Percentiles rank a stretch among this genome's conserved stretches.
Evolutionary conservation across 495 filamentous ascomycete genomes (phyloP).

Genomic region (Neohortaea acidophila): DNA sequence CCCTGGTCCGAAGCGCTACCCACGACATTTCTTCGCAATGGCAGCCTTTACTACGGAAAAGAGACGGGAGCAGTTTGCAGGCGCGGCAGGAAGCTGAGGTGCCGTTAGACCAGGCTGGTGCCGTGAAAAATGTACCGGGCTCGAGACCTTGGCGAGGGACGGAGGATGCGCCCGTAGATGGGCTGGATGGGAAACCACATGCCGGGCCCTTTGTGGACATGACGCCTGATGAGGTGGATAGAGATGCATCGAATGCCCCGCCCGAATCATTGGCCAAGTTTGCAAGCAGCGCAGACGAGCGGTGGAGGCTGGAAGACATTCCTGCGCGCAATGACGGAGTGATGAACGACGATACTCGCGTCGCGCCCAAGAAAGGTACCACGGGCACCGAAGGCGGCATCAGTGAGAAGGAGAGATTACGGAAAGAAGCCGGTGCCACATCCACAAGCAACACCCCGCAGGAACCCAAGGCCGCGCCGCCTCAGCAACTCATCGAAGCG

Average conservation of each 20-base stretch:
- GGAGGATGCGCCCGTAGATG: slow-evolving; percentile 85
- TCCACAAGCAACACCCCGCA: slow-evolving; percentile 60
- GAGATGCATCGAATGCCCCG: slow-evolving; percentile 27
- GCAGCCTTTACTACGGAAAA: slow-evolving; percentile 4
- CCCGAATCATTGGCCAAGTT: slow-evolving; percentile 25
- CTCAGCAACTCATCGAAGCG: too few relatives aligned
- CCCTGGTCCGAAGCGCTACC: too few relatives aligned
- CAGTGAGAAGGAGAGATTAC: slow-evolving; percentile 63
- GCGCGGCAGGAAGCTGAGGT: too few relatives aligned
- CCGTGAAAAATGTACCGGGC: too few relatives aligned
- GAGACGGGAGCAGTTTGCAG: too few relatives aligned
- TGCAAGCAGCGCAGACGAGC: slow-evolving; percentile 32
- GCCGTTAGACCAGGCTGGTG: too few relatives aligned
- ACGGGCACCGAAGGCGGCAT: slow-evolving; percentile 78
- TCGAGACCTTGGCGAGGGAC: slow-evolving; percentile 44
- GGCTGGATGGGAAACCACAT: slow-evolving; percentile 90
- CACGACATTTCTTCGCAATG: slow-evolving; percentile 9
- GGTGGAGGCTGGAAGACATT: slow-evolving; percentile 40
- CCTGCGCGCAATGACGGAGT: slow-evolving; percentile 72
- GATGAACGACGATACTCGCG: slow-evolving; percentile 70
- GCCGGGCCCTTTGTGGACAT: slow-evolving; percentile 49
- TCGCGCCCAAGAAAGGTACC: slow-evolving; percentile 63
- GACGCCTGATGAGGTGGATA: slow-evolving; percentile 33
- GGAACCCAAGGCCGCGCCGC: slow-evolving; percentile 69
- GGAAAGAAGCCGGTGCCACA: slow-evolving; percentile 41